phyloP scores from a whole-genome alignment of 2,329 filamentous ascomycete species.

The Eutypella sp. region DNA sequence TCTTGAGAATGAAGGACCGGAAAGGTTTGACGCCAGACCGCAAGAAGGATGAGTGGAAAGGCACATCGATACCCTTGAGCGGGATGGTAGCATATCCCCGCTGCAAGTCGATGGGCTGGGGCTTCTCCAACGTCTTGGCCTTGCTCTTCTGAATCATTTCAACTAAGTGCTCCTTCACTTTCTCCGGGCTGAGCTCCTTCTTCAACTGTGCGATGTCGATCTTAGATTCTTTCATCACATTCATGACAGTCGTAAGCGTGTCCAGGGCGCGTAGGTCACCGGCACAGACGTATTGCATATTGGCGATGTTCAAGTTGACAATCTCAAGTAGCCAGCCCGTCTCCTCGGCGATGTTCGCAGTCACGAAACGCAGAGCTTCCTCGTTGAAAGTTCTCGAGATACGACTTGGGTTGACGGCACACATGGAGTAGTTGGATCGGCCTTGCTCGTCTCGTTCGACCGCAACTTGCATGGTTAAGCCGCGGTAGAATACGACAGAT shows the following conservation, averaged over 20 bases:
- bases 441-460: conserved; percentile 92
- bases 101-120: conserved; percentile 80
- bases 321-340: conserved; percentile 97
- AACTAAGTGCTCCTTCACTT: conserved; percentile 83
- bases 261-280: conserved; percentile 68
- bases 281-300: conserved; percentile 71
- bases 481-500: conserved; percentile 98
- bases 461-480: conserved; percentile 97
- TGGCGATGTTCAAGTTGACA: conserved; percentile 88
- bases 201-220: conserved; percentile 94
- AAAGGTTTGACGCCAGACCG: conserved; percentile 98
- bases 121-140: conserved; percentile 83
- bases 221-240: conserved; percentile 94
- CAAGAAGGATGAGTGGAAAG: conserved; percentile 98
- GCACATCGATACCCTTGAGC: conserved; percentile 94
- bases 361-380: conserved; percentile 92
- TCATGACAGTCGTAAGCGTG: conserved; percentile 74
- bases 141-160: conserved; percentile 89
- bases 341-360: conserved; percentile 89
- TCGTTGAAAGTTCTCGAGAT: conserved; percentile 99
- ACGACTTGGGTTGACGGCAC: conserved; percentile 95
- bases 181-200: conserved; percentile 78
- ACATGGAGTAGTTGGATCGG: conserved; percentile 98
- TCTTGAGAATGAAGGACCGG: conserved; percentile 97
- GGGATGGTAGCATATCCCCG: conserved; percentile 96